Evolutionary conservation across 495 filamentous ascomycete genomes (phyloP).

Genomic region (Barbatosphaeria neglecta): DNA sequence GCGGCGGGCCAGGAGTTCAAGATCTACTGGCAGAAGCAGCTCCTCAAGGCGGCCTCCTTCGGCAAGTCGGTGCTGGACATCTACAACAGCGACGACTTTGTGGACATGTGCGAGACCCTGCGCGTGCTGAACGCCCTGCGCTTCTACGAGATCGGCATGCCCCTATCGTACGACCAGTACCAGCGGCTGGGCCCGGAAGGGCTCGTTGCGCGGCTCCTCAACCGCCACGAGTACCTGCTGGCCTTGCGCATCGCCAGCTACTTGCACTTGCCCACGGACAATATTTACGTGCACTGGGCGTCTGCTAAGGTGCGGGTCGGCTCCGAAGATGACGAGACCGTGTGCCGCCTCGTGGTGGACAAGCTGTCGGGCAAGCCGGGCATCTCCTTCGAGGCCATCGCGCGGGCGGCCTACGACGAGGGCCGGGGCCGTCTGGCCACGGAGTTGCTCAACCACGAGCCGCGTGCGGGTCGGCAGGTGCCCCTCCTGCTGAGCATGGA

Average conservation of each 20-base stretch:
- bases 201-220: constrained; percentile 72
- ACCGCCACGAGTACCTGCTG: constrained; percentile 81
- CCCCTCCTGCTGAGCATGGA: constrained; percentile 92
- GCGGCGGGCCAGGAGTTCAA: constrained; percentile 89
- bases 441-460: constrained; percentile 83
- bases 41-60: constrained; percentile 90
- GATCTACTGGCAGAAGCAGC: constrained; percentile 83
- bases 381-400: constrained; percentile 90
- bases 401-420: constrained; percentile 90
- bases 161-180: constrained; percentile 84
- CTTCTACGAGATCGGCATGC: constrained; percentile 81
- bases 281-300: constrained; percentile 94
- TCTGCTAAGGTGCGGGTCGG: constrained; percentile 83
- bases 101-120: constrained; percentile 92
- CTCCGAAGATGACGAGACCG: constrained; percentile 72
- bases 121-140: constrained; percentile 85
- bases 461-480: constrained; percentile 86
- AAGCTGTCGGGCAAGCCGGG: constrained; percentile 77
- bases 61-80: constrained; percentile 94
- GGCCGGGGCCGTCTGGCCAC: constrained; percentile 78
- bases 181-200: constrained; percentile 79
- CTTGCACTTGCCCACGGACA: constrained; percentile 73
- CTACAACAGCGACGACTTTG: constrained; percentile 95
- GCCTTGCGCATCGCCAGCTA: constrained; percentile 85
- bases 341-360: constrained; percentile 77